phyloP scores from a whole-genome alignment of 805 yeast species.

The Brettanomyces custersianus region DNA sequence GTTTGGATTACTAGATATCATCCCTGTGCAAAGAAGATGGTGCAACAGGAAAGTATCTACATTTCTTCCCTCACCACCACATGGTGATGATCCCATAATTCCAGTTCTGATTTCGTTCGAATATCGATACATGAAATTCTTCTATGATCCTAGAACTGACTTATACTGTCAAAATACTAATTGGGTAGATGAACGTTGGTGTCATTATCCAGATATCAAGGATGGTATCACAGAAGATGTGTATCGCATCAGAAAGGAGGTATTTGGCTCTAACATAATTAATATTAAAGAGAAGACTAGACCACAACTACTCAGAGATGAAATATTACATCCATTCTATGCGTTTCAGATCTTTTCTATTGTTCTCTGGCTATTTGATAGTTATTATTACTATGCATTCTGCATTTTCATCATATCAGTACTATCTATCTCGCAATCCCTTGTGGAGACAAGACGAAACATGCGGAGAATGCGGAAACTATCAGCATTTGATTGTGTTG shows the following conservation, averaged over 20 bases:
- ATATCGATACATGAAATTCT: constrained; percentile 75
- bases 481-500: constrained; percentile 67
- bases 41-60: constrained; percentile 68
- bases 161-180: constrained; percentile 72
- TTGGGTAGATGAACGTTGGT: constrained; percentile 85
- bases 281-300: constrained; percentile 68
- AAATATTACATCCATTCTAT: constrained; percentile 91
- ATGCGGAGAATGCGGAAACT: constrained; percentile 64
- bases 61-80: constrained; percentile 33
- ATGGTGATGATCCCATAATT: constrained; percentile 51
- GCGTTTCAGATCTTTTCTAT: constrained; percentile 91
- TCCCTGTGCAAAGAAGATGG: constrained; percentile 46
- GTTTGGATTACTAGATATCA: constrained; percentile 71
- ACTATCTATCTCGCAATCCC: constrained; percentile 68
- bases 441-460: constrained; percentile 77
- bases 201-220: constrained; percentile 40
- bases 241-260: constrained; percentile 58
- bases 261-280: constrained; percentile 72
- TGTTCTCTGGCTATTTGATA: constrained; percentile 84
- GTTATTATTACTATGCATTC: constrained; percentile 86
- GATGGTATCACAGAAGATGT: constrained; percentile 65
- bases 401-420: constrained; percentile 86
- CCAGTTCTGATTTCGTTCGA: constrained; percentile 64
- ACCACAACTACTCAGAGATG: constrained; percentile 63
- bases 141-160: constrained; percentile 83